phyloP scores from a whole-genome alignment of 371 early-diverging fungal species.

The Mucor saturninus region DNA sequence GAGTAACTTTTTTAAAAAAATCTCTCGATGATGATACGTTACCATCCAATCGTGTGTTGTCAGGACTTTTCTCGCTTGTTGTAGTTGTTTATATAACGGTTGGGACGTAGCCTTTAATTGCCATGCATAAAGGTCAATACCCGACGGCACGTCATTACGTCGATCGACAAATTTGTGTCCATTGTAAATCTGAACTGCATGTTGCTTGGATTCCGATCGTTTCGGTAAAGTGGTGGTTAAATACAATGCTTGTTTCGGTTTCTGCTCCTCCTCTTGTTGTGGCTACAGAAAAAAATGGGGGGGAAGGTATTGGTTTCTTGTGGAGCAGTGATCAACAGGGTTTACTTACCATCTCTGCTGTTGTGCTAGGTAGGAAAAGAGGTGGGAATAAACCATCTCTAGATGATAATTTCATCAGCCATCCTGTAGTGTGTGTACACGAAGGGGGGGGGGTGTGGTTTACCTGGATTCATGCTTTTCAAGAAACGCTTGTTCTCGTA shows the following conservation, averaged over 20 bases:
- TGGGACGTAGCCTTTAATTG: slow-evolving; percentile 72
- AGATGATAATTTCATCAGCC: too few relatives aligned
- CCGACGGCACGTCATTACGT: slow-evolving; percentile 40
- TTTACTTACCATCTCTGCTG: background rate
- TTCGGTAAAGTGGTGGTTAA: slow-evolving; percentile 37
- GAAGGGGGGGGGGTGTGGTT: too few relatives aligned
- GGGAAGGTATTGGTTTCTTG: background rate
- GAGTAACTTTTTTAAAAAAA: background rate
- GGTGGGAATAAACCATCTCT: slow-evolving; percentile 4
- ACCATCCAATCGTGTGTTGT: slow-evolving; percentile 87
- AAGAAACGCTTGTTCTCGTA: slow-evolving; percentile 32
- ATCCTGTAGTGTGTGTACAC: too few relatives aligned
- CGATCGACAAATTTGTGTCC: slow-evolving; percentile 42
- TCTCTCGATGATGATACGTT: slow-evolving; percentile 41
- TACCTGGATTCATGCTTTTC: slow-evolving; percentile 33
- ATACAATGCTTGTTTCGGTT: slow-evolving; percentile 5
- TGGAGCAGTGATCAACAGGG: too few relatives aligned
- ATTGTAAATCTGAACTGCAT: slow-evolving; percentile 49
- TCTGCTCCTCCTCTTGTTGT: background rate
- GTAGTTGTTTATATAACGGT: slow-evolving; percentile 72
- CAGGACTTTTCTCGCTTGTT: slow-evolving; percentile 75
- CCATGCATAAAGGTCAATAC: slow-evolving; percentile 72
- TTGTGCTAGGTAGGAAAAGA: background rate
- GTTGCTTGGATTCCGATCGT: slow-evolving; percentile 35
- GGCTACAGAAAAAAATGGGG: background rate